phyloP scores from a whole-genome alignment of 2,329 filamentous ascomycete species.

The Neonectria punicea region DNA sequence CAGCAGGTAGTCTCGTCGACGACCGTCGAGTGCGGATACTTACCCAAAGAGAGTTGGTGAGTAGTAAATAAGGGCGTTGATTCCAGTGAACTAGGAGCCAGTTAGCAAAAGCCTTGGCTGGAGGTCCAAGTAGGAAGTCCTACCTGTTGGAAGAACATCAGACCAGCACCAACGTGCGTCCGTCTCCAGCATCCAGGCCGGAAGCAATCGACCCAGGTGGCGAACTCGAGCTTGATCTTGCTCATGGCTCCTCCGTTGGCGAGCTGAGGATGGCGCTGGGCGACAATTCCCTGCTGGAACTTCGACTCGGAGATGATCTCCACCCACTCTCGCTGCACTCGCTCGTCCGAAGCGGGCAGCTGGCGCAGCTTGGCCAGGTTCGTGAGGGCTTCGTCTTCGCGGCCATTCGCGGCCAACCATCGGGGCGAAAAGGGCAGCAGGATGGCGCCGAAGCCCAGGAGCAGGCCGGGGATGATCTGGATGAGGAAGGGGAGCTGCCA shows the following conservation, averaged over 20 bases:
- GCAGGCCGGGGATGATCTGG: constrained; percentile 42
- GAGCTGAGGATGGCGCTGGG: constrained; percentile 47
- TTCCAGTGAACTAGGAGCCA: constrained; percentile 37
- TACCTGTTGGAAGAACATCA: constrained; percentile 70
- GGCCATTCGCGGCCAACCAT: constrained; percentile 42
- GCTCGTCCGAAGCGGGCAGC: constrained; percentile 34
- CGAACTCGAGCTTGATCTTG: constrained; percentile 58
- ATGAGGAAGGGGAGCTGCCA: constrained; percentile 46
- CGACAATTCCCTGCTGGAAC: constrained; percentile 43
- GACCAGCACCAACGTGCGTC: constrained; percentile 56
- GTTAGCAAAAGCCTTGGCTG: neutral
- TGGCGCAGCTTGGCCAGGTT: constrained; percentile 38
- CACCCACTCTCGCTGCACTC: constrained; percentile 39
- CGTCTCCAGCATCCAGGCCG: constrained; percentile 58
- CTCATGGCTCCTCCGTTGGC: constrained; percentile 47
- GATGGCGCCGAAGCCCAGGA: constrained; percentile 39
- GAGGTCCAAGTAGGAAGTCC: constrained; percentile 4
- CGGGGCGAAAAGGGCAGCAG: constrained; percentile 44
- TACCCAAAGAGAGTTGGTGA: constrained; percentile 66
- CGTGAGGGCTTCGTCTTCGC: constrained; percentile 37
- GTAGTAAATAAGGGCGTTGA: constrained; percentile 65
- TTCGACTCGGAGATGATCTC: constrained; percentile 41
- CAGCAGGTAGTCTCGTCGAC: neutral
- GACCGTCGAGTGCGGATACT: neutral
- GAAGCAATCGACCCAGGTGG: constrained; percentile 61